Percentiles rank a stretch among this genome's conserved stretches.
phyloP scores from a whole-genome alignment of 805 yeast genomes.

The Geotrichum ghanense region DNA sequence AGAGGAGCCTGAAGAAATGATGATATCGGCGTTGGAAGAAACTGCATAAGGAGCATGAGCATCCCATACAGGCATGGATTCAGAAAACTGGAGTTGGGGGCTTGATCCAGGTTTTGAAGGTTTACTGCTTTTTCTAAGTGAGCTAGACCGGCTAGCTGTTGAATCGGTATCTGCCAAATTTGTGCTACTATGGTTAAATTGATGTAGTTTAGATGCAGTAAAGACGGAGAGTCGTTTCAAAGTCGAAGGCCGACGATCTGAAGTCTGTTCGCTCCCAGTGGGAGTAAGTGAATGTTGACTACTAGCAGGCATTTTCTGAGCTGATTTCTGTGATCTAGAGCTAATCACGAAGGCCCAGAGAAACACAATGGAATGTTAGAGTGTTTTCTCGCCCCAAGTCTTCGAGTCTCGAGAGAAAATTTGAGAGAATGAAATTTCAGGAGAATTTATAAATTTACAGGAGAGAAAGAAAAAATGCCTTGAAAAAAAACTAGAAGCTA shows the following conservation, averaged over 20 bases:
- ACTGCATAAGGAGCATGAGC: not conserved
- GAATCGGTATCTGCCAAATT: not conserved
- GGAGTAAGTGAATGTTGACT: not conserved
- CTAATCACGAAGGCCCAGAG: not conserved
- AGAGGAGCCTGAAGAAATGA: not conserved
- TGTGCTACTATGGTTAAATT: not conserved
- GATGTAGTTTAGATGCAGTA: not conserved
- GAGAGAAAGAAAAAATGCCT: too few relatives aligned
- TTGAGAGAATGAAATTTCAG: too few relatives aligned
- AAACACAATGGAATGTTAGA: too few relatives aligned
- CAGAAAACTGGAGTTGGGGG: not conserved
- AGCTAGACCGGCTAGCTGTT: not conserved
- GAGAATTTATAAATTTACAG: too few relatives aligned
- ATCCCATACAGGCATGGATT: constrained; percentile 1
- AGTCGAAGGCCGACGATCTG: constrained; percentile 11
- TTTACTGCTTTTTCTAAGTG: not conserved
- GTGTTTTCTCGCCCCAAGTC: too few relatives aligned
- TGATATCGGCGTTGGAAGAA: not conserved
- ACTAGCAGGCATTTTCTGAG: not conserved
- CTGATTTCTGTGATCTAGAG: not conserved
- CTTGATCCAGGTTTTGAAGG: not conserved
- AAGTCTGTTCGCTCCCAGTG: not conserved
- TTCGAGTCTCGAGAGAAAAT: too few relatives aligned
- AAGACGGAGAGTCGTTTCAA: constrained; percentile 8
- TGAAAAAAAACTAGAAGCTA: too few relatives aligned